phyloP scores from a whole-genome alignment of 495 filamentous ascomycete genomes.

The Oleoguttula mirabilis region DNA sequence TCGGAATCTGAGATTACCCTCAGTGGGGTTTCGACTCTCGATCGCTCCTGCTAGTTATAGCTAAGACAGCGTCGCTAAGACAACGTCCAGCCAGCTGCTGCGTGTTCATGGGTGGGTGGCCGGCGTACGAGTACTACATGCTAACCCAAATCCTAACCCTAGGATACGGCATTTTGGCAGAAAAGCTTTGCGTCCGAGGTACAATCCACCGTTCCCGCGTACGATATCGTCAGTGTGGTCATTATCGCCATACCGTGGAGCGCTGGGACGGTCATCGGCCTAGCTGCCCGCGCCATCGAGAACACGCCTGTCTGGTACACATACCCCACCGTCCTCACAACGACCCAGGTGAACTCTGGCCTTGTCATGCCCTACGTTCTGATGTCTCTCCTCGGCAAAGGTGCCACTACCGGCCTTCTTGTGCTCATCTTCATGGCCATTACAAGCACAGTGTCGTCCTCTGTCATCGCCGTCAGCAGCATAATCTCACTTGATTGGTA shows the following conservation, averaged over 20 bases:
- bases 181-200: conserved; percentile 34
- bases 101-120: too few relatives aligned
- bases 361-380: conserved; percentile 15
- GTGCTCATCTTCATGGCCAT: conserved; percentile 20
- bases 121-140: too few relatives aligned
- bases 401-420: conserved; percentile 10
- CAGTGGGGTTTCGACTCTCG: too few relatives aligned
- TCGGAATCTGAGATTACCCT: too few relatives aligned
- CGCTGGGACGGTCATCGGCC: conserved; percentile 14
- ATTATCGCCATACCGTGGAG: conserved; percentile 15
- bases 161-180: conserved; percentile 39
- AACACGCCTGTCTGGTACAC: conserved; percentile 10
- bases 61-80: too few relatives aligned
- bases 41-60: too few relatives aligned
- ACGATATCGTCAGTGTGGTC: conserved; percentile 26
- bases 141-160: too few relatives aligned
- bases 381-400: conserved; percentile 12
- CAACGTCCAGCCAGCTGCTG: too few relatives aligned
- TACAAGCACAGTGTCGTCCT: conserved; percentile 32
- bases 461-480: conserved; percentile 38
- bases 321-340: conserved; percentile 10
- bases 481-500: conserved; percentile 37
- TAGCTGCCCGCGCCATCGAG: conserved; percentile 13
- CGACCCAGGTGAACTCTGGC: conserved; percentile 13
- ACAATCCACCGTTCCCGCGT: conserved; percentile 19